Conservation (phyloP, 768 basidiomycete species). For the Calocybe indica region DNA sequence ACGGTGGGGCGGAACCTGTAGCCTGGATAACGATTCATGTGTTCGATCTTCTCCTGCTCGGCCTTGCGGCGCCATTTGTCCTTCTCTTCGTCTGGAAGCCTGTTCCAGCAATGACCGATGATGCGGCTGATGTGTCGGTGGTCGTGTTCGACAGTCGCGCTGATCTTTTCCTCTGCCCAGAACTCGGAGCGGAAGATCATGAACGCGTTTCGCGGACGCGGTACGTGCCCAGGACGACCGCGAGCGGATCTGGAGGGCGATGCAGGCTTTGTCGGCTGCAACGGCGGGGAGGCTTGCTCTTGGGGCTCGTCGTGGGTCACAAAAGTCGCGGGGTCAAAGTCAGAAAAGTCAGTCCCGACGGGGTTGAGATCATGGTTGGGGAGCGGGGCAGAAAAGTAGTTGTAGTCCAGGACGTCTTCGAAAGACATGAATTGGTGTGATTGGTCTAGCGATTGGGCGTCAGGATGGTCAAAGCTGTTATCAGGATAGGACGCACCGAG, state of each 20-base stretch:
- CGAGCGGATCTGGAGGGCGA: not conserved
- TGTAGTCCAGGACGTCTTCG: too few species aligned
- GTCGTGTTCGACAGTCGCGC: conserved; percentile 44
- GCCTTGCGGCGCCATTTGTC: conserved; percentile 45
- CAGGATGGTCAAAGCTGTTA: too few species aligned
- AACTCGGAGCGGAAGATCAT: conserved; percentile 65
- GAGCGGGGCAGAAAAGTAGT: too few species aligned
- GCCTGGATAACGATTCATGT: conserved; percentile 41
- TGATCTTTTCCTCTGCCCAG: conserved; percentile 44
- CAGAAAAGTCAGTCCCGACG: too few species aligned
- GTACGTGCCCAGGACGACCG: conserved; percentile 40
- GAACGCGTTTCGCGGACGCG: conserved; percentile 82
- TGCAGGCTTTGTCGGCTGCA: not conserved
- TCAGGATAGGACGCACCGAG: too few species aligned
- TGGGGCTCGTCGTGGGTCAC: conserved; percentile 3
- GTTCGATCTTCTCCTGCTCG: conserved; percentile 44
- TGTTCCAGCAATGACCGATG: conserved; percentile 50
- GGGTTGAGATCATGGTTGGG: too few species aligned
- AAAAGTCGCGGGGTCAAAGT: too few species aligned
- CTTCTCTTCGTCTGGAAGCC: conserved; percentile 44
- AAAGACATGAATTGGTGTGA: too few species aligned
- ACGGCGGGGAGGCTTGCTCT: conserved; percentile 5
- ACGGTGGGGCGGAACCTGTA: conserved; percentile 48
- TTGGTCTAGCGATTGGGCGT: too few species aligned
- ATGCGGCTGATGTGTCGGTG: conserved; percentile 55